phyloP scores from a whole-genome alignment of 768 basidiomycete genomes.

The Kwoniella sp. region DNA sequence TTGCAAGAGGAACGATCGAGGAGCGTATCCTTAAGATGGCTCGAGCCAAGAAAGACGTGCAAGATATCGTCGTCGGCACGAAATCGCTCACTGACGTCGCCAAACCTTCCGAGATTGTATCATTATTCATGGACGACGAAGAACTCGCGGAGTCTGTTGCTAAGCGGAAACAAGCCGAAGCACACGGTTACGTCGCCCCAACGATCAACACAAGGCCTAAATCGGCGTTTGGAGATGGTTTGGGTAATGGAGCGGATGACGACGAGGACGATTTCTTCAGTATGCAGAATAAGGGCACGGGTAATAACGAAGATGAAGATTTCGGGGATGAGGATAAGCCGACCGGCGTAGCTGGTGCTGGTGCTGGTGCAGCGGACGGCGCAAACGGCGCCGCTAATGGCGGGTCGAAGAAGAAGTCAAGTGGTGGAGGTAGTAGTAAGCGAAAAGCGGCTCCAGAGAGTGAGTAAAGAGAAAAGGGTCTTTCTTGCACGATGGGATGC shows the following conservation, averaged over 20 bases:
- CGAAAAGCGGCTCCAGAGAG: conserved; percentile 37
- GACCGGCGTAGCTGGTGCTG: conserved; percentile 12
- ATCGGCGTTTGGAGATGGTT: conserved; percentile 36
- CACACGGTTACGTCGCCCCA: conserved; percentile 48
- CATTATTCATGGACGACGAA: conserved; percentile 88
- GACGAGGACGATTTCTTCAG: conserved; percentile 55
- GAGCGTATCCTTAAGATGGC: conserved; percentile 96
- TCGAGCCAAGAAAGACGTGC: conserved; percentile 96
- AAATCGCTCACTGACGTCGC: conserved; percentile 90
- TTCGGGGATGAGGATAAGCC: conserved; percentile 28
- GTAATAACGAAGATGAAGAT: conserved; percentile 51
- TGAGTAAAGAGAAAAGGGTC: conserved; percentile 33
- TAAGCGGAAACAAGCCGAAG: conserved; percentile 53
- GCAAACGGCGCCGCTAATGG: neutral
- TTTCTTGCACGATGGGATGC: too few relatives aligned
- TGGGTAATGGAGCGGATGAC: conserved; percentile 29
- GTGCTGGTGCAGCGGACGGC: conserved; percentile 7
- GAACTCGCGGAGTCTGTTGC: conserved; percentile 63
- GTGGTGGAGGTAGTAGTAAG: conserved; percentile 20
- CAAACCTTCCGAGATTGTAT: conserved; percentile 95
- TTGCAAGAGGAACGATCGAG: conserved; percentile 66
- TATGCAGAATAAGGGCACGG: conserved; percentile 30
- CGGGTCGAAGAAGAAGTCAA: conserved; percentile 24
- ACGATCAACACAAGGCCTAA: conserved; percentile 32
- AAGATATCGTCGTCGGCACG: conserved; percentile 98